phyloP scores from a whole-genome alignment of 345 rosid genomes.

The Linum lewisii region DNA sequence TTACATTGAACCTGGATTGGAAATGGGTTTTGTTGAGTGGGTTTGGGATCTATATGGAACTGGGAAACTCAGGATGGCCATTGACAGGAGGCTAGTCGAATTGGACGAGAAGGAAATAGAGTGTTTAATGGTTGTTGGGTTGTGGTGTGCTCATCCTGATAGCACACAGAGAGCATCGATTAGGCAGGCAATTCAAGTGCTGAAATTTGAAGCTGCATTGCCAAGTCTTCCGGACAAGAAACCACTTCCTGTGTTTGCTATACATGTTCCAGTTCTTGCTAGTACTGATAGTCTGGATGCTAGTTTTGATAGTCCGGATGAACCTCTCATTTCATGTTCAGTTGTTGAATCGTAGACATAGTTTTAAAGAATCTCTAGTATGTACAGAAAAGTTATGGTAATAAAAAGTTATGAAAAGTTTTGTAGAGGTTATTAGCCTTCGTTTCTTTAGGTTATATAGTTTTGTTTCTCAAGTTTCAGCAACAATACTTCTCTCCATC shows the following conservation, averaged over 20 bases:
- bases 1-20: conserved; percentile 10
- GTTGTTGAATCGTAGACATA: too few relatives aligned
- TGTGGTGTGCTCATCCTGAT: conserved; percentile 64
- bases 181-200: conserved; percentile 34
- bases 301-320: background rate
- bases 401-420: too few relatives aligned
- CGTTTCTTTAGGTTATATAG: too few relatives aligned
- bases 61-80: conserved; percentile 16
- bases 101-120: conserved; percentile 30
- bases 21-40: conserved; percentile 37
- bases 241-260: background rate
- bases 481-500: too few relatives aligned
- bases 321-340: background rate
- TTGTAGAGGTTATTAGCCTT: too few relatives aligned
- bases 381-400: too few relatives aligned
- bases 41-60: conserved; percentile 37
- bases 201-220: conserved; percentile 1
- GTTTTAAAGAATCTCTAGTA: too few relatives aligned
- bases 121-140: conserved; percentile 36
- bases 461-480: too few relatives aligned
- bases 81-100: conserved; percentile 24
- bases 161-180: conserved; percentile 3
- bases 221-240: background rate
- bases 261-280: too few relatives aligned
- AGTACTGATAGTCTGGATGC: background rate